Evolutionary conservation across 2,329 filamentous ascomycete genomes (phyloP).

Genomic region (Aureobasidium mangrovei): DNA sequence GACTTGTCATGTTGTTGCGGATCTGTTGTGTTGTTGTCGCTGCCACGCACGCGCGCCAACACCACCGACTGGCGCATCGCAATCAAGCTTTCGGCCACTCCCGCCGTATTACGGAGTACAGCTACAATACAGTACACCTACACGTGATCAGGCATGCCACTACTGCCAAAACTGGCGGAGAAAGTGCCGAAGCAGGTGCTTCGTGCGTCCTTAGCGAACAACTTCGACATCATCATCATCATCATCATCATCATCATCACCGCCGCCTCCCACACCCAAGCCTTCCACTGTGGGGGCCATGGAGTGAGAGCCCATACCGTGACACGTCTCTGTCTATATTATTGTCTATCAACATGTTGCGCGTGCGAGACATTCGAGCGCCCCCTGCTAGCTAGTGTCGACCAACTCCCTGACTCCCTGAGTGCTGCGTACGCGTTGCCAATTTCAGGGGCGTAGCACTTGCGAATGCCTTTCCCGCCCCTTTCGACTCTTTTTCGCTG

Average conservation of each 20-base stretch:
- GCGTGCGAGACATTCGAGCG: background rate
- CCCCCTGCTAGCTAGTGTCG: background rate
- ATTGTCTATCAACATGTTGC: background rate
- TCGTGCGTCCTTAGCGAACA: background rate
- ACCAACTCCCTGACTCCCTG: background rate
- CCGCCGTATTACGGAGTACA: too few species aligned
- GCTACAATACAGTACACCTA: too few species aligned
- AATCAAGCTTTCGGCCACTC: too few species aligned
- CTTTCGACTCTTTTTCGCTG: background rate
- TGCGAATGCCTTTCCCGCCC: background rate
- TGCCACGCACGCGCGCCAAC: background rate
- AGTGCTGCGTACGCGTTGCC: background rate
- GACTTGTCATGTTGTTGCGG: slow-evolving; percentile 29
- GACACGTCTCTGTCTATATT: background rate
- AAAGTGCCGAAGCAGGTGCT: background rate
- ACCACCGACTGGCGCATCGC: background rate
- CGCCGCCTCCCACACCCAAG: background rate
- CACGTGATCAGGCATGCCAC: too few species aligned
- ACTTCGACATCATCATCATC: background rate
- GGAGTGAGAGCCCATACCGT: background rate
- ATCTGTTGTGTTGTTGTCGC: background rate
- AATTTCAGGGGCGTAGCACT: background rate
- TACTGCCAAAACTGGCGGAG: background rate
- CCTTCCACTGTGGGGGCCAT: background rate
- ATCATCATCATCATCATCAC: background rate